Conservation (phyloP, 345 rosid genomes). For the Citrus australasica region DNA sequence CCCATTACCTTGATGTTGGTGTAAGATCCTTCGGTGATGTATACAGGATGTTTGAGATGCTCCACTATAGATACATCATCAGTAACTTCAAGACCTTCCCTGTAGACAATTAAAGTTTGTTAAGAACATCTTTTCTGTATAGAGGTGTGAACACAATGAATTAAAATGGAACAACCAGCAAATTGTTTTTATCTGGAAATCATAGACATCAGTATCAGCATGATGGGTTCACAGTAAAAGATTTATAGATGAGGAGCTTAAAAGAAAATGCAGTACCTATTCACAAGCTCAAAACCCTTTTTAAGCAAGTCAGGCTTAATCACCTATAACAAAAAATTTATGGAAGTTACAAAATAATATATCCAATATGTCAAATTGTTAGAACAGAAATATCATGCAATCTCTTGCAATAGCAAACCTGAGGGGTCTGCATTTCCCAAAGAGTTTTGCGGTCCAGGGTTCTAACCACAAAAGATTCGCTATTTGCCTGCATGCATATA, state of each 20-base stretch:
- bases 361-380: slow-evolving; percentile 1
- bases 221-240: background rate
- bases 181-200: background rate
- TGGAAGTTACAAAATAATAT: slow-evolving; percentile 2
- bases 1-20: slow-evolving; percentile 79
- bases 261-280: slow-evolving; percentile 39
- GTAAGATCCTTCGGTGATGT: slow-evolving; percentile 85
- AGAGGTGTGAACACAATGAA: background rate
- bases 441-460: slow-evolving; percentile 88
- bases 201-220: background rate
- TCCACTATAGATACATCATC: slow-evolving; percentile 95
- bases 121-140: background rate
- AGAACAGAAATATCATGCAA: background rate
- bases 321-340: slow-evolving; percentile 42
- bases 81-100: slow-evolving; percentile 86
- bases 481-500: slow-evolving; percentile 49
- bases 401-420: slow-evolving; percentile 42
- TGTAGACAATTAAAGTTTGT: slow-evolving; percentile 22
- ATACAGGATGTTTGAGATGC: slow-evolving; percentile 85
- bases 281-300: slow-evolving; percentile 83
- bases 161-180: background rate
- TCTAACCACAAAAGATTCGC: slow-evolving; percentile 72
- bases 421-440: slow-evolving; percentile 99
- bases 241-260: background rate
- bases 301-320: slow-evolving; percentile 73